Percentiles rank a stretch among this genome's conserved stretches.
phyloP scores from a whole-genome alignment of 2,329 filamentous ascomycete genomes.

The Penicillium sp. region DNA sequence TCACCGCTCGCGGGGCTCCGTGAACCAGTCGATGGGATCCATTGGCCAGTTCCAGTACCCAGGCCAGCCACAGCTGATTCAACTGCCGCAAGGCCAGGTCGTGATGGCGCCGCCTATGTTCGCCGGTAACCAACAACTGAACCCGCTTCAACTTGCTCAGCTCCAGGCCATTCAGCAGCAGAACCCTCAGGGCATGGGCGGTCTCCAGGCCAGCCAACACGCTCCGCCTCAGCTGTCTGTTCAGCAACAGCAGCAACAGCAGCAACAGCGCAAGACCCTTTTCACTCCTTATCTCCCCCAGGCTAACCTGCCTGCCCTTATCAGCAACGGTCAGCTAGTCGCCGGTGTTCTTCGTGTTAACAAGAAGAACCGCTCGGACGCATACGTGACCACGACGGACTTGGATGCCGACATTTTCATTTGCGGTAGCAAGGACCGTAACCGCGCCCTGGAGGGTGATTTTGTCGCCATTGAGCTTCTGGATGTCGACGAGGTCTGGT shows the following conservation, averaged over 20 bases:
- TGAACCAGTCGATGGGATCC: conserved; percentile 82
- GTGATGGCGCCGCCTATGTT: conserved; percentile 80
- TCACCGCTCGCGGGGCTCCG: conserved; percentile 81
- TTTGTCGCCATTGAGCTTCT: conserved; percentile 94
- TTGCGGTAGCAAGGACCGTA: conserved; percentile 97
- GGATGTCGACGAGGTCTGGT: conserved; percentile 98
- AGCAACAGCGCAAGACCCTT: conserved; percentile 95
- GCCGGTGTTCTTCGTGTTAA: conserved; percentile 97
- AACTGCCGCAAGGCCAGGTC: conserved; percentile 82
- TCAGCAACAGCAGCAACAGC: conserved; percentile 66
- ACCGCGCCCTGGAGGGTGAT: conserved; percentile 94
- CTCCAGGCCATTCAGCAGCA: conserved; percentile 93
- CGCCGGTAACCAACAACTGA: conserved; percentile 76
- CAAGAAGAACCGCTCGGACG: conserved; percentile 99
- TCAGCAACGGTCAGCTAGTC: conserved; percentile 90
- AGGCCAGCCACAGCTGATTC: conserved; percentile 83
- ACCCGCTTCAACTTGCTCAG: conserved; percentile 84
- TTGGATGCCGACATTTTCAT: conserved; percentile 99
- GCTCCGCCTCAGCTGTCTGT: conserved; percentile 65
- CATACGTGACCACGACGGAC: conserved; percentile 93
- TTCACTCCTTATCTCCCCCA: conserved; percentile 98
- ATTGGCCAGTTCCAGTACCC: conserved; percentile 90
- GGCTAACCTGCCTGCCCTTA: conserved; percentile 85
- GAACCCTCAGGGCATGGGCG: conserved; percentile 74
- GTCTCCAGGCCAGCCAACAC: conserved; percentile 71